Base-by-base conservation (phyloP, 768 basidiomycete species). In the Phaeotremella skinneri region DNA sequence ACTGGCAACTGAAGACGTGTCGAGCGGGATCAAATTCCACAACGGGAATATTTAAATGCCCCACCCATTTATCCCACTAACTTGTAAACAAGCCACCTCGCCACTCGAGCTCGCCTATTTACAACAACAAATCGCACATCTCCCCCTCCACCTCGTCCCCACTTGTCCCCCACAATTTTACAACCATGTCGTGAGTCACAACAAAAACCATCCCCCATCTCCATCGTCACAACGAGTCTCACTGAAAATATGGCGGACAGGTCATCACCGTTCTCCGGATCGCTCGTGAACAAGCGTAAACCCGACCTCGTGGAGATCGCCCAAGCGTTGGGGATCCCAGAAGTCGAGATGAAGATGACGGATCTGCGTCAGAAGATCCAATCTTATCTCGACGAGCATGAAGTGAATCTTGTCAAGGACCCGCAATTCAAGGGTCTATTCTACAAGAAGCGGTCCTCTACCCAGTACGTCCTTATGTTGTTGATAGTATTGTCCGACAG, bases 351-450 rank as follows among this genome's bases (percentile, higher is more conserved):
- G 1, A 63, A 53, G 32, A 51, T 69, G 3, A 49, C 58, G 23
- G 69, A 73, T 16, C 29, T 73, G 43, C 56, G 66, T 55, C 65
- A 67, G 56, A 52, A 17, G 31, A 69, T 75, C 52, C 66, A 72
- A 30, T 31, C 26, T 17, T 48, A 68, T 41, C 61, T 75, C 14
- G 68, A 72, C 25, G 55, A 43, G 41, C 67, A 72, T 32, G 69
- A 75, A 49, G 32, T 49, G 39, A 37, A 47, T 2, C 49, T 73
- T 7, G 52, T 42, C 0, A 59, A 53, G 23, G 52, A 42, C 25
- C 55, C 70, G 5, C 51, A 49, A 48, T 75, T 68, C 70, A 75
- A 70, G 56, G 69, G 72, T 13, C 48, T 75, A 20, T 75, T 69
- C 53, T 61, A 49, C 20, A 59, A 57, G 53, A 56, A 54, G 51